Evolutionary conservation across 2,329 filamentous ascomycete species (phyloP).

Genomic region (Aspergillus sp.): DNA sequence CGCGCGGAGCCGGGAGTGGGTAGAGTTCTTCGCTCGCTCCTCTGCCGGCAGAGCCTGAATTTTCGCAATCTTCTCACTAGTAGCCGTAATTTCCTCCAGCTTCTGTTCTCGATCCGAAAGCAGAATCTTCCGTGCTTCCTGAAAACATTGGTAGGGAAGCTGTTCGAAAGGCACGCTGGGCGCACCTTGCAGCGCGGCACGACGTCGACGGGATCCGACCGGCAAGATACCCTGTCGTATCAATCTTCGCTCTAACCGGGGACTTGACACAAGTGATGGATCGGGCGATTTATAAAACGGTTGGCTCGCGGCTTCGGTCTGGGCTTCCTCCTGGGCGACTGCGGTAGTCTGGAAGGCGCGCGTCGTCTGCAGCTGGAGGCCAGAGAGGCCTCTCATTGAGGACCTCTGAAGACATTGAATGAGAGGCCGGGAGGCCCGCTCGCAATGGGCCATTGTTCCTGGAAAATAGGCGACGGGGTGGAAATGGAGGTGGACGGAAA

Average conservation of each 20-base stretch:
- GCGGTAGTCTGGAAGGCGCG: constrained; percentile 53
- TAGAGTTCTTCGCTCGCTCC: constrained; percentile 63
- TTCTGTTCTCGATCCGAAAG: constrained; percentile 79
- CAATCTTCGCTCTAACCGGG: constrained; percentile 65
- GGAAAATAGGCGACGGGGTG: neutral
- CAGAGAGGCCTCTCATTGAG: constrained; percentile 33
- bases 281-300: constrained; percentile 52
- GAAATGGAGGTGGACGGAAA: constrained; percentile 12
- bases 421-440: constrained; percentile 44
- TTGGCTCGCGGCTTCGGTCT: constrained; percentile 39
- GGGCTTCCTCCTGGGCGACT: constrained; percentile 43
- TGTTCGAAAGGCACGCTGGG: constrained; percentile 82
- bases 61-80: constrained; percentile 67
- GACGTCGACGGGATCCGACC: constrained; percentile 80
- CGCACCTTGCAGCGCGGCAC: constrained; percentile 67
- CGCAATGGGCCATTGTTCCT: constrained; percentile 41
- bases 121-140: constrained; percentile 85
- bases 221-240: constrained; percentile 68
- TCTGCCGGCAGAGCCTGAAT: constrained; percentile 61
- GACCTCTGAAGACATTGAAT: constrained; percentile 43
- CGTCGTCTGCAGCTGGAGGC: constrained; percentile 36
- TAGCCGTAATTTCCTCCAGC: constrained; percentile 67
- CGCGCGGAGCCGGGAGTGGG: constrained; percentile 66
- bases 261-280: constrained; percentile 67
- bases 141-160: constrained; percentile 95